A percentile compares a stretch with the other conserved stretches of the same genome.
Evolutionary conservation across 2,329 filamentous ascomycete genomes (phyloP).

Genomic region (Dactylella cylindrospora): DNA sequence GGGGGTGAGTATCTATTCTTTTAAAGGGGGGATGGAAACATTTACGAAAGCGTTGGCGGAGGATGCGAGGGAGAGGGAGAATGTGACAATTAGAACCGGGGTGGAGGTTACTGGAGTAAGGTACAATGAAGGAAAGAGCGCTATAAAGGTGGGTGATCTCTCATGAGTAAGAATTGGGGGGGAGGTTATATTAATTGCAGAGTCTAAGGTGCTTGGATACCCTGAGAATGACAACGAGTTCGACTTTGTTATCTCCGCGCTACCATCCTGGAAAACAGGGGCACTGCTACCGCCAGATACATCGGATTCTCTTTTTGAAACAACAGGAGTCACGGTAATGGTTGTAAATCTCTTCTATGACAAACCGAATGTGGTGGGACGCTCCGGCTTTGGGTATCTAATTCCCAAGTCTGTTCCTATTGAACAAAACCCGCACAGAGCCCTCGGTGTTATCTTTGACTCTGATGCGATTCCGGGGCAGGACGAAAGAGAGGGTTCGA

Average conservation of each 20-base stretch:
- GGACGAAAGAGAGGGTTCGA: conserved; percentile 62
- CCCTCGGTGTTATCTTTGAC: conserved; percentile 91
- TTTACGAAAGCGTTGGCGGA: conserved; percentile 61
- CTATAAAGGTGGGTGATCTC: conserved; percentile 55
- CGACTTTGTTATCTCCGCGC: conserved; percentile 35
- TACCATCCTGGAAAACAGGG: conserved; percentile 22
- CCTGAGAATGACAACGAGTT: conserved; percentile 24
- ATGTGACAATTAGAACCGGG: conserved; percentile 62
- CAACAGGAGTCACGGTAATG: conserved; percentile 77
- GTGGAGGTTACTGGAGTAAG: conserved; percentile 57
- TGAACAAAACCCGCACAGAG: conserved; percentile 75
- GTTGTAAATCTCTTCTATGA: conserved; percentile 87
- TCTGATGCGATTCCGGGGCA: conserved; percentile 61
- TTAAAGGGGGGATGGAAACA: conserved; percentile 64
- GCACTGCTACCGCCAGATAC: conserved; percentile 11
- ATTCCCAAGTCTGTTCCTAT: conserved; percentile 73
- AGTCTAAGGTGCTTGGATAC: conserved; percentile 35
- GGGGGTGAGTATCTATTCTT: conserved; percentile 55
- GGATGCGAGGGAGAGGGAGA: conserved; percentile 58
- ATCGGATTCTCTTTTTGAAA: conserved; percentile 56
- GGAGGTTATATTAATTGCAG: conserved; percentile 5
- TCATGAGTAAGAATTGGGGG: neutral
- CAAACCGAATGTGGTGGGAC: conserved; percentile 64
- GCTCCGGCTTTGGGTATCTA: conserved; percentile 83
- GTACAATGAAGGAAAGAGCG: conserved; percentile 52